Evolutionary conservation across 73 alveolate species (phyloP), one percentile per base, ranked within the genome.

Genomic region (Tetrahymena borealis): DNA sequence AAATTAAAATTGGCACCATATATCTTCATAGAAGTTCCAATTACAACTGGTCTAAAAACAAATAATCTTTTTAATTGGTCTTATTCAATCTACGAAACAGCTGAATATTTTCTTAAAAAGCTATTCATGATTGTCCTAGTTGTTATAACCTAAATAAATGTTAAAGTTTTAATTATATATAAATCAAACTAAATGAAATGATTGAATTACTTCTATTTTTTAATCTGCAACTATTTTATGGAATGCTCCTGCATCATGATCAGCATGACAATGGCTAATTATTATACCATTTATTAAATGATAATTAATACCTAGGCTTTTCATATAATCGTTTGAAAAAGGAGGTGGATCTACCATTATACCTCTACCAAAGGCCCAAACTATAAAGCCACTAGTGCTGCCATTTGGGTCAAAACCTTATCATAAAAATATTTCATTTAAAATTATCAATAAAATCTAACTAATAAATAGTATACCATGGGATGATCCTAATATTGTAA

Each of bases 161-260:
- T 5, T 3, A 12, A 60, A n/a, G n/a, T n/a, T 60, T 5, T 15
- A 60, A 18, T 3, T 60, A 0, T n/a, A 0, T 60, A 60, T 20
- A 18, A 3, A 2, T 15, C 85, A 15, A 60, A 18, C 28, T 1
- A 10, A 24, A 40, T 15, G 4, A 4, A 60, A 15, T 6, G n/a
- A 20, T 24, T 13, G 2, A 11, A 10, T 60, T 60, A 60, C 90
- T 33, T 43, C 79, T 13, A 90, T 78, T 37, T 78, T 60, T 20
- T 60, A 78, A 33, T 79, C 90, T 37, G 85, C 91, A 35, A 92
- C 78, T 92, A 92, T 35, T 38, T 92, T 92, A 32, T 92, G 90
- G 32, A 92, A 92, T 37, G 95, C 90, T 16, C 95, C 95, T 9
- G 95, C 95, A 92, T 92, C 95, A 92, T 92, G 95, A 92, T 92